These are phyloP conservation scores for Fistulina hepatica DNA, from an alignment of 1,284 basidiomycete species.

Conservation along the genomic window DNA sequence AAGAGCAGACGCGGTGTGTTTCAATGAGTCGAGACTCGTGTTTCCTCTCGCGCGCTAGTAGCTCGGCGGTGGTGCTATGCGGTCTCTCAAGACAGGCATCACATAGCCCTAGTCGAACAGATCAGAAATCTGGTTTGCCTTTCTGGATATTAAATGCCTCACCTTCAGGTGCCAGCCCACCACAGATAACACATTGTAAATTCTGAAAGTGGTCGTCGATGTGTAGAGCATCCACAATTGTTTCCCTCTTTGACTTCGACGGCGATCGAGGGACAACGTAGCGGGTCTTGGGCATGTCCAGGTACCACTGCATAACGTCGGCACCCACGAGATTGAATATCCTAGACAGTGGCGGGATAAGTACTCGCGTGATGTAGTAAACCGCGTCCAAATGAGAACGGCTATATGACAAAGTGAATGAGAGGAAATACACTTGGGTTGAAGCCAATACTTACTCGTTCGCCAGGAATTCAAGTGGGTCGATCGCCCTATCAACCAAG, in stretches of 20 bases:
- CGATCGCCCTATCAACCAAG: constrained; percentile 74
- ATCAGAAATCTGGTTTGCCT: constrained; percentile 7
- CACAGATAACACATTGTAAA: constrained; percentile 63
- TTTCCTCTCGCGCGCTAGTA: constrained; percentile 47
- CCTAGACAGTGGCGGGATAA: constrained; percentile 84
- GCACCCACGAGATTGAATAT: constrained; percentile 90
- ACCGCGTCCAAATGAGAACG: constrained; percentile 54
- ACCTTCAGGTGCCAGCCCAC: constrained; percentile 46
- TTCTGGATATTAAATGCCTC: constrained; percentile 7
- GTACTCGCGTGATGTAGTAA: constrained; percentile 86
- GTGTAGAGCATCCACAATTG: constrained; percentile 28
- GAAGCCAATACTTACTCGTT: constrained; percentile 38
- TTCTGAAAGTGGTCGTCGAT: constrained; percentile 74
- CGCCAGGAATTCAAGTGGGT: constrained; percentile 69
- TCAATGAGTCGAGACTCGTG: constrained; percentile 46
- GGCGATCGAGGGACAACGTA: constrained; percentile 35
- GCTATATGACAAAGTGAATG: constrained; percentile 1
- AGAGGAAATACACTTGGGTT: constrained; percentile 1
- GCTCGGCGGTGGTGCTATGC: constrained; percentile 45
- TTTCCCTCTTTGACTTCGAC: constrained; percentile 29
- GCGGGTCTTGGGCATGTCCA: constrained; percentile 69
- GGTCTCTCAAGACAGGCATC: constrained; percentile 45
- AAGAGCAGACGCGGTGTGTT: constrained; percentile 60
- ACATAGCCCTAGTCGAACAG: constrained; percentile 48
- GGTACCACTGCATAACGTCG: constrained; percentile 82